These are phyloP conservation scores for Terana coerulea DNA, from an alignment of 768 basidiomycete species.

Conservation along the genomic window DNA sequence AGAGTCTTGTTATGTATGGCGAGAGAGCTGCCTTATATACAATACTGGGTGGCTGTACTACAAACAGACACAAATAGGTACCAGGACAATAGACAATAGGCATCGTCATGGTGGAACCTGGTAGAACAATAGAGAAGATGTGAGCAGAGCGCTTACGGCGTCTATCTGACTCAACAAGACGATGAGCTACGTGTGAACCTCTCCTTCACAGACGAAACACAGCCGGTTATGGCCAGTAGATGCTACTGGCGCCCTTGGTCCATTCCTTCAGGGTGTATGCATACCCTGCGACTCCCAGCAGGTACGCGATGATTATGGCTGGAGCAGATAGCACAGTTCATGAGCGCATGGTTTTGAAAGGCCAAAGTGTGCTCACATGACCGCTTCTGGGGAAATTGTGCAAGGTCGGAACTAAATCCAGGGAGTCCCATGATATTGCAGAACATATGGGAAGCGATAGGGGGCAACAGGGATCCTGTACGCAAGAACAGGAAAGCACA, in stretches of 20 bases:
- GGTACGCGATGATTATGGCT: conserved; percentile 57
- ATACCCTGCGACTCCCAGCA: conserved; percentile 59
- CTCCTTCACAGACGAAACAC: conserved; percentile 41
- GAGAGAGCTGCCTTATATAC: too few relatives aligned
- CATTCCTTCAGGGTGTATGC: conserved; percentile 46
- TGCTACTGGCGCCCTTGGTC: conserved; percentile 36
- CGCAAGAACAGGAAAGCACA: conserved; percentile 83
- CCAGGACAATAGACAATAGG: too few relatives aligned
- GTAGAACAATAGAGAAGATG: too few relatives aligned
- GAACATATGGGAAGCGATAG: conserved; percentile 79
- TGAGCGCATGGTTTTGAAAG: too few relatives aligned
- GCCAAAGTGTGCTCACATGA: background rate
- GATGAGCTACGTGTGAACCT: too few relatives aligned
- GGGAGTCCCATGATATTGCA: conserved; percentile 97
- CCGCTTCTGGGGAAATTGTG: conserved; percentile 8
- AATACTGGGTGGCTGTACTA: too few relatives aligned
- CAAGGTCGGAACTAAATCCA: conserved; percentile 47
- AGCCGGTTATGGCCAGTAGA: conserved; percentile 46
- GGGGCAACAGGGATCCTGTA: conserved; percentile 76
- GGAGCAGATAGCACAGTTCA: background rate
- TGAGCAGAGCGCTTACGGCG: too few relatives aligned
- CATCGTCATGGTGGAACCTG: too few relatives aligned
- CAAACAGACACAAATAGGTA: too few relatives aligned
- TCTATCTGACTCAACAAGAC: too few relatives aligned
- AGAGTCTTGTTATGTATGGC: too few relatives aligned